Base-by-base conservation (phyloP, 768 basidiomycete genomes). In the Termitomyces titanicus region DNA sequence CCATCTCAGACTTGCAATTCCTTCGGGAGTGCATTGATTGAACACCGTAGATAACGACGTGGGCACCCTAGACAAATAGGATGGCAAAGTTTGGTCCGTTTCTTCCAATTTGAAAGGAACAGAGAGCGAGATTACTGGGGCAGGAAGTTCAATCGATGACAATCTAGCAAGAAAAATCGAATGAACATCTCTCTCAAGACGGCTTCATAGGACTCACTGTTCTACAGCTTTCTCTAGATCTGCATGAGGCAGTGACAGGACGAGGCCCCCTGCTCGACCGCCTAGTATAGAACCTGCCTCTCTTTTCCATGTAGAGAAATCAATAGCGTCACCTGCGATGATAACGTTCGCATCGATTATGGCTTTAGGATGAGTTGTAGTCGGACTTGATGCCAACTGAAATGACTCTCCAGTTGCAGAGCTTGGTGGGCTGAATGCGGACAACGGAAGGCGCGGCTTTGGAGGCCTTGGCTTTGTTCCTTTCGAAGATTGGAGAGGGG, bases 391-490 rank as follows among this genome's bases (percentile, higher is more conserved):
- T 8, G 85, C 81, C 10, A 88, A 59, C 2, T 84, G 87, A 65
- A 90, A 91, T 1, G 72, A 72, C 43, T 90, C 89, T 18, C 78
- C 79, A 0, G 82, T 80, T 50, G 85, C 84, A 4, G 85, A 76
- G 69, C 80, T 87, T 24, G 88, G 86, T 0, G 88, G 83, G 25
- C 77, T 81, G 68, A 93, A 93, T 0, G 84, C 91, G 11, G 89
- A 90, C 24, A 84, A 67, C 0, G 90, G 89, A 12, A 94, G 82
- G 44, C 77, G 80, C 8, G 91, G 92, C 5, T 85, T 81, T 20
- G 80, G 73, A 63, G 86, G 84, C 60, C 85, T 81, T 12, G 70
- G 62, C 17, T 70, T 70, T 53, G 78, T 70, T 40, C 76, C 72
- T 27, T 78, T 79, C 12, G 79, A 77, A 17, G 68, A 63, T 37